Percentiles rank a stretch among this genome's conserved stretches.
These are phyloP conservation scores for Exophiala mesophila DNA, from an alignment of 2,329 filamentous ascomycete genomes.

Conservation along the genomic window DNA sequence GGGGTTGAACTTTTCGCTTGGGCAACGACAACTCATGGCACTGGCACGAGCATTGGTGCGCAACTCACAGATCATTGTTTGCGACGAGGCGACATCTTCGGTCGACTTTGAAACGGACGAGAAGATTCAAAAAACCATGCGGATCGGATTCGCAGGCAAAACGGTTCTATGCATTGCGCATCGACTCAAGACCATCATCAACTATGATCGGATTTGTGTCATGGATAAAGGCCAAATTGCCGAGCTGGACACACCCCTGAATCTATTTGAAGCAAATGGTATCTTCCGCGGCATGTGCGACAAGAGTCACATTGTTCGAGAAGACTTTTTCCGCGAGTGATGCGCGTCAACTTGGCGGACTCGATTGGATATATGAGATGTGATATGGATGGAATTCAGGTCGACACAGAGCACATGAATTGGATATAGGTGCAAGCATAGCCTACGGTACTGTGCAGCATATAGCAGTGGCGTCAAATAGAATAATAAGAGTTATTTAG, in stretches of 20 bases:
- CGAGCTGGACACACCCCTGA: constrained; percentile 73
- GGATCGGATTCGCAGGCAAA: constrained; percentile 75
- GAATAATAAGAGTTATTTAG: no score
- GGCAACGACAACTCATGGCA: constrained; percentile 92
- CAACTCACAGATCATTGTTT: constrained; percentile 85
- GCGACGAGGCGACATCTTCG: constrained; percentile 88
- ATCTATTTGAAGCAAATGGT: constrained; percentile 66
- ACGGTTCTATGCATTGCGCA: constrained; percentile 92
- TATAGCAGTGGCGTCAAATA: no score
- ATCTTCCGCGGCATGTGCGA: constrained; percentile 92
- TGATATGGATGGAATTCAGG: no score
- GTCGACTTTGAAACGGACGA: constrained; percentile 97
- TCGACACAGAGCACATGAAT: no score
- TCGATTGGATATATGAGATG: no score
- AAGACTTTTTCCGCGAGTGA: constrained; percentile 31
- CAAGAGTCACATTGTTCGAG: constrained; percentile 64
- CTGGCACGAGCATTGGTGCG: constrained; percentile 85
- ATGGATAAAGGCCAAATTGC: constrained; percentile 88
- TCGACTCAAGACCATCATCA: constrained; percentile 83
- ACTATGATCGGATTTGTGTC: constrained; percentile 92
- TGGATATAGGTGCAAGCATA: no score
- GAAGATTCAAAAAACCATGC: constrained; percentile 89
- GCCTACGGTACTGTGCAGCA: no score
- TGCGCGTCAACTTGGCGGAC: no score
- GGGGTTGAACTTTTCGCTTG: constrained; percentile 91